Base-by-base conservation (phyloP, 2,329 filamentous ascomycete species). In the Botrytis pseudocinerea region DNA sequence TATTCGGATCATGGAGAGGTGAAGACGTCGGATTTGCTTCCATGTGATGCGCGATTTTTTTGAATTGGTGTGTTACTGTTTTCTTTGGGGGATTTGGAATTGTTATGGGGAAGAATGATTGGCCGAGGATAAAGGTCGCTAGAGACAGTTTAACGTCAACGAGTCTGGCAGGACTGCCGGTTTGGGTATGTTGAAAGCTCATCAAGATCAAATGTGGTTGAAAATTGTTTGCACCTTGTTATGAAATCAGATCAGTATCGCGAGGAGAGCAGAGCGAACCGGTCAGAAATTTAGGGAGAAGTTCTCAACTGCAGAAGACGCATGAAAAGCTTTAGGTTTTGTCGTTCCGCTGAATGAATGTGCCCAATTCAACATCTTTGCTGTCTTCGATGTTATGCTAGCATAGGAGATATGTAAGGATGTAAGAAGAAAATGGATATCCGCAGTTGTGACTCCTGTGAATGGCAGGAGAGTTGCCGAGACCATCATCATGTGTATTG, bases 181-280 rank as follows among this genome's bases (percentile, higher is more conserved):
- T 0, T 25, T 25, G 20, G 5, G 6, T 38, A 12, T 14, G 38
- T 14, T 40, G 2, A 25, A 12, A 25, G 7, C 9, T 14, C 1
- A 25, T 60, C 0, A 3, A 61, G 12, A 61, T 25, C 1, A 8
- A 16, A 16, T 16, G 2, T 25, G 38, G 7, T 4, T 8, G 10
- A 38, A 18, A 20, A 22, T 6, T 16, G 0, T n/a, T 8, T 25
- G 20, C n/a, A 38, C 3, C 2, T 40, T 25, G 20, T 5, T 25
- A 7, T 61, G 6, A 9, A 4, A 61, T 1, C 1, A n/a, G 4
- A 18, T 2, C 2, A 40, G 18, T 12, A 9, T 61, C 22, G 0
- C 12, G 14, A 14, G 12, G 35, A 61, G 0, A 25, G 28, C 28
- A 9, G 12, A 25, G 12, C 1, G 20, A 38, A 1, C 7, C 4